These are phyloP conservation scores for Nicotiana benthamiana DNA, from an alignment of 257 asterid genomes.

Conservation along the genomic window DNA sequence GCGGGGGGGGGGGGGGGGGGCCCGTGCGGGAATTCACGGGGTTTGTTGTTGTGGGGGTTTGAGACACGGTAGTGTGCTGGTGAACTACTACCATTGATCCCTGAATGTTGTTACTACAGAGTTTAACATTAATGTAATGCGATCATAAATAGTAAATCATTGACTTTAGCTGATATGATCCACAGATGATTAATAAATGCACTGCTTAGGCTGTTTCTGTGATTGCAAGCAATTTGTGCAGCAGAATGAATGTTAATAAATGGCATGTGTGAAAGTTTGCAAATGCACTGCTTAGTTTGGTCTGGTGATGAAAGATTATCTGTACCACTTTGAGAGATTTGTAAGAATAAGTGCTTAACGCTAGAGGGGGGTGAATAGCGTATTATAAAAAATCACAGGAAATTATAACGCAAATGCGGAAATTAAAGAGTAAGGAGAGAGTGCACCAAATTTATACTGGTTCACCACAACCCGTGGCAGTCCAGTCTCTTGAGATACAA, in stretches of 20 bases:
- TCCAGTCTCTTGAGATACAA: no score
- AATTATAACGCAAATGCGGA: no score
- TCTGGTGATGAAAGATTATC: constrained; percentile 2
- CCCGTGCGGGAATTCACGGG: neutral
- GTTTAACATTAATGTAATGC: neutral
- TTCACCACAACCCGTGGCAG: no score
- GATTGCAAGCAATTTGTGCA: neutral
- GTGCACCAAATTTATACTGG: no score
- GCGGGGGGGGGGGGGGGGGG: no score
- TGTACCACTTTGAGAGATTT: neutral
- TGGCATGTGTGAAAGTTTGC: neutral
- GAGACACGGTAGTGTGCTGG: neutral
- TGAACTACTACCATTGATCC: neutral
- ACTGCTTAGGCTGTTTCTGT: neutral
- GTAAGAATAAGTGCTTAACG: no score
- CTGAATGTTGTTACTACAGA: neutral
- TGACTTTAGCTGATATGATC: neutral
- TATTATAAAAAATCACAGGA: no score
- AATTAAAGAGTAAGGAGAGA: no score
- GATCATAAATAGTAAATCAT: neutral
- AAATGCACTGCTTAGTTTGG: constrained; percentile 31
- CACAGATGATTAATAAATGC: neutral
- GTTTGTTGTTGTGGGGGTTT: neutral
- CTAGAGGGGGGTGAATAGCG: no score
- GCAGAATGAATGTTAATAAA: neutral